These are phyloP conservation scores for Triticum monococcum DNA, from an alignment of 176 grass and related monocot genomes.

Conservation along the genomic window DNA sequence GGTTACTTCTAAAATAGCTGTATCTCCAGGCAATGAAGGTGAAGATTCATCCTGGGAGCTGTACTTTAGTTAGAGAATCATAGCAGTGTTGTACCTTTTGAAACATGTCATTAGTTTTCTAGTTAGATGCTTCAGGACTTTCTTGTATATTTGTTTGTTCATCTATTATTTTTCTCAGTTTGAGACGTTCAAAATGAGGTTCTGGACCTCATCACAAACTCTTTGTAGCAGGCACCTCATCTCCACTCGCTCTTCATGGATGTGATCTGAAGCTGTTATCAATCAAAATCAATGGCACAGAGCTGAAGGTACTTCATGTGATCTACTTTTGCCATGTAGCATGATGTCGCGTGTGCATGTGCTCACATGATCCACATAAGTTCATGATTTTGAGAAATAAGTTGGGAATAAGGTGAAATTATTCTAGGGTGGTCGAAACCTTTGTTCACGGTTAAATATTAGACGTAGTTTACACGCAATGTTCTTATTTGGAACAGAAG, in stretches of 20 bases:
- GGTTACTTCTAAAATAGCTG: constrained; percentile 84
- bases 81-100: not conserved
- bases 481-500: not conserved
- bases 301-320: constrained; percentile 61
- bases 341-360: not conserved
- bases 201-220: constrained; percentile 5
- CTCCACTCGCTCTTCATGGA: constrained; percentile 83
- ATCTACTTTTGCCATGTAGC: not conserved
- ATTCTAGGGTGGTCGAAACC: not conserved
- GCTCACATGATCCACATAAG: constrained; percentile 13
- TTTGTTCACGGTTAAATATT: not conserved
- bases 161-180: constrained; percentile 18
- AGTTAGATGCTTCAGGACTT: not conserved
- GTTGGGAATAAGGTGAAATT: not conserved
- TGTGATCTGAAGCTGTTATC: constrained; percentile 81
- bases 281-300: constrained; percentile 82
- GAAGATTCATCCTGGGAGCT: constrained; percentile 18
- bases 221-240: constrained; percentile 46
- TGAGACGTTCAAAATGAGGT: constrained; percentile 1
- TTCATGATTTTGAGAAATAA: constrained; percentile 29
- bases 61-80: not conserved
- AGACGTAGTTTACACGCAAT: not conserved
- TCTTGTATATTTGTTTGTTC: constrained; percentile 18
- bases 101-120: constrained; percentile 17
- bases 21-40: constrained; percentile 79